Base-by-base conservation (phyloP, 75 land plant species). In the Picea sitchensis region DNA sequence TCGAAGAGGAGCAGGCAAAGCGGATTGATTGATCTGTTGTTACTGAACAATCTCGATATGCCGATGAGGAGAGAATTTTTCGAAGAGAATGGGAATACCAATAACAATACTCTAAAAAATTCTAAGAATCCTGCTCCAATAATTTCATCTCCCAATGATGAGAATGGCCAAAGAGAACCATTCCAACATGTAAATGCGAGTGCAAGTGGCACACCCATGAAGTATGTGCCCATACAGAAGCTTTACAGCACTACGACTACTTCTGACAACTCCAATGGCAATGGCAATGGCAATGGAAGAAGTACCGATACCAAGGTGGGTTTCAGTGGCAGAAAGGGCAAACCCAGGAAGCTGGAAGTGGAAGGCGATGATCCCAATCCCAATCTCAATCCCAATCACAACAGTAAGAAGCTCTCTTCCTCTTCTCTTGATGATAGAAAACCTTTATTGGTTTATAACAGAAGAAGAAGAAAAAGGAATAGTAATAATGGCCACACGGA, bases 201-300 rank as follows among this genome's bases (percentile, higher is more conserved):
- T 21, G 44, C 4, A 54, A 71, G 21, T n/a, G 73, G 73, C n/a
- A 71, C 73, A 9, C 73, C 73, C 47, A 71, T 71, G 73, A 71
- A 71, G 51, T 12, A 38, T 71, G 73, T 71, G 12, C 73, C 54
- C 54, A 71, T 71, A 44, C 54, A 36, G 13, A 38, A 36, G 54
- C 54, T 71, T 71, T 71, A 71, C 44, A 38, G n/a, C 41, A 36
- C 36, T 44, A 71, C 73, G 12, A 44, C 73, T 9, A 41, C 54
- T 71, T 44, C 54, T 44, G 73, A 71, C 51, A 47, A 44, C 73
- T 71, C 54, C 73, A 71, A 21, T 20, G 73, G 8, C 47, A 71
- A 47, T 20, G 68, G 36, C 32, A 38, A 4, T 71, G 73, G 44
- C 20, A 71, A 71, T 71, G 54, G 54, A 8, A 51, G 54, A 51